These are phyloP conservation scores for Pseudozyma hubeiensis DNA, from an alignment of 1,284 basidiomycete genomes.

Conservation along the genomic window DNA sequence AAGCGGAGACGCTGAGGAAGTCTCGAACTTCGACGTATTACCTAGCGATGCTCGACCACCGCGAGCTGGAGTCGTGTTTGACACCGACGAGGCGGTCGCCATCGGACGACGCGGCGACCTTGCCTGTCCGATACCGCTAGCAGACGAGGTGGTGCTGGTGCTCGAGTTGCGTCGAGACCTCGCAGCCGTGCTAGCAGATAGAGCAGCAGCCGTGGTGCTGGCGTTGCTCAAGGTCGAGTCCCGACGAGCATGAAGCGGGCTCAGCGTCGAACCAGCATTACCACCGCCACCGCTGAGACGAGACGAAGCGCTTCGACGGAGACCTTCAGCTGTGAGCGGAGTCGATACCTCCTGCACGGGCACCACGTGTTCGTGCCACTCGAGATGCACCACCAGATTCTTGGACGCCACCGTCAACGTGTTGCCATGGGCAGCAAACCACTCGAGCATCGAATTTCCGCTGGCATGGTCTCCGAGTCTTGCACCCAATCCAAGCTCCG, in stretches of 20 bases:
- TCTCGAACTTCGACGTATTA: slow-evolving; percentile 9
- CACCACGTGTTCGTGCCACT: slow-evolving; percentile 80
- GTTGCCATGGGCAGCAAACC: slow-evolving; percentile 89
- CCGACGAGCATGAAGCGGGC: slow-evolving; percentile 42
- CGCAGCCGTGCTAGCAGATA: slow-evolving; percentile 4
- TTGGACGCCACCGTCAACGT: slow-evolving; percentile 92
- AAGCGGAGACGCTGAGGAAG: slow-evolving; percentile 6
- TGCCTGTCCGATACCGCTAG: slow-evolving; percentile 22
- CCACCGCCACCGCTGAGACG: slow-evolving; percentile 26
- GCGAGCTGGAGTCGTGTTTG: slow-evolving; percentile 19
- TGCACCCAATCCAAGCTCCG: slow-evolving; percentile 25
- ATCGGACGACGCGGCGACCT: slow-evolving; percentile 31
- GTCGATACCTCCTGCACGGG: slow-evolving; percentile 25
- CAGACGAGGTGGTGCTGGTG: slow-evolving; percentile 39
- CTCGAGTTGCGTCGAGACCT: slow-evolving; percentile 44
- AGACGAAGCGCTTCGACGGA: slow-evolving; percentile 37
- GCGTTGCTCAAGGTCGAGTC: slow-evolving; percentile 52
- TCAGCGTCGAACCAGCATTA: slow-evolving; percentile 12
- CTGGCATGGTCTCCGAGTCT: slow-evolving; percentile 47
- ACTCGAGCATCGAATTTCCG: slow-evolving; percentile 54
- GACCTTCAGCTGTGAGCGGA: slow-evolving; percentile 24
- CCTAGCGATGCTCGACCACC: slow-evolving; percentile 27
- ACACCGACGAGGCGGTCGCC: slow-evolving; percentile 3
- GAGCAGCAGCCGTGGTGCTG: slow-evolving; percentile 18
- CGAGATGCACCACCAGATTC: slow-evolving; percentile 84